Percentiles rank a stretch among this genome's conserved stretches.
Evolutionary conservation across 2,329 filamentous ascomycete genomes (phyloP).

Genomic region (Sporothrix sp.): DNA sequence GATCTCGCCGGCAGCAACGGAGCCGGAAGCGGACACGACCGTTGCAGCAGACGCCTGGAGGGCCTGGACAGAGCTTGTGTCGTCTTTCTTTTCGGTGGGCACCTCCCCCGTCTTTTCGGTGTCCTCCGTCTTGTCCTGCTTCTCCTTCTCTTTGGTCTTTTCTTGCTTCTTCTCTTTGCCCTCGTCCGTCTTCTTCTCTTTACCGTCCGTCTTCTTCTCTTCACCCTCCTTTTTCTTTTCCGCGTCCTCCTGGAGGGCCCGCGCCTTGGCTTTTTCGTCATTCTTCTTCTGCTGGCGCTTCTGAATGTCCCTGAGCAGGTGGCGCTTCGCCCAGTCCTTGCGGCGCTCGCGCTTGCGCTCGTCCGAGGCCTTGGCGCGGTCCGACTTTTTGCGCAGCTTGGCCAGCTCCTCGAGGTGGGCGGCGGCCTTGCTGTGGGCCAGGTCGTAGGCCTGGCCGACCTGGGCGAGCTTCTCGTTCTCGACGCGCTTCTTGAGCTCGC

Average conservation of each 20-base stretch:
- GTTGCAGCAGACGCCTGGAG: neutral
- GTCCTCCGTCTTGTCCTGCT: slow-evolving; percentile 9
- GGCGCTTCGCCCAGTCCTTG: slow-evolving; percentile 29
- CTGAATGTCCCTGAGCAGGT: slow-evolving; percentile 29
- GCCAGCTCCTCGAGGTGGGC: slow-evolving; percentile 32
- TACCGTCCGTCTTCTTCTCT: slow-evolving; percentile 17
- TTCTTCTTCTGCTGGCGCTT: slow-evolving; percentile 33
- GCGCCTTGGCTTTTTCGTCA: slow-evolving; percentile 31
- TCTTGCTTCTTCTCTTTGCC: slow-evolving; percentile 11
- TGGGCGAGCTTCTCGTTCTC: slow-evolving; percentile 71
- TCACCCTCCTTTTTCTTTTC: slow-evolving; percentile 15
- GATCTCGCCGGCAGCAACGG: neutral
- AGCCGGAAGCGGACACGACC: neutral
- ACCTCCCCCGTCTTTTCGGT: slow-evolving; percentile 14
- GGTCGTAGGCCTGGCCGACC: slow-evolving; percentile 60
- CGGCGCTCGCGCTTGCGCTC: slow-evolving; percentile 35
- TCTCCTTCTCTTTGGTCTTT: slow-evolving; percentile 5
- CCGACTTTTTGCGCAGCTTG: slow-evolving; percentile 36
- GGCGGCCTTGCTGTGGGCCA: slow-evolving; percentile 53
- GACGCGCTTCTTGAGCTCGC: slow-evolving; percentile 48
- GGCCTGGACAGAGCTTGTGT: slow-evolving; percentile 5
- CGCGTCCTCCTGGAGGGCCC: slow-evolving; percentile 19
- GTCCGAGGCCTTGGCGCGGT: slow-evolving; percentile 38
- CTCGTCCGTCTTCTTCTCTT: slow-evolving; percentile 18
- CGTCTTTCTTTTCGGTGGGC: neutral